Conservation (phyloP, 2,329 filamentous ascomycete species). For the Exutisphaerella laricina region DNA sequence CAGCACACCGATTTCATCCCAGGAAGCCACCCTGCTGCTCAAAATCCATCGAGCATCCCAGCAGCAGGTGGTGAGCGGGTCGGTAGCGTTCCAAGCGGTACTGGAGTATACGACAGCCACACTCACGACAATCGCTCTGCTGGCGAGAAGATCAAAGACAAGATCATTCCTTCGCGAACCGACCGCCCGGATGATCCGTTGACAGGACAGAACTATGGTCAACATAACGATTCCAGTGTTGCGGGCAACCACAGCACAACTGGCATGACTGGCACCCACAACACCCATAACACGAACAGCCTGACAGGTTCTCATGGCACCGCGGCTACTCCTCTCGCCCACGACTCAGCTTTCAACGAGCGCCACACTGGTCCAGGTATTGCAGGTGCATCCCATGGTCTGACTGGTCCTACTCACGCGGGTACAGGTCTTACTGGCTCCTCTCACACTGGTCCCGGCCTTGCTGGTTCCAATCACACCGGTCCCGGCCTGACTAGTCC, state of each 20-base stretch:
- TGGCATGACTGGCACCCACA: slow-evolving; percentile 6
- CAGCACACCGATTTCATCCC: slow-evolving; percentile 12
- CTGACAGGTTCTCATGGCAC: slow-evolving; percentile 7
- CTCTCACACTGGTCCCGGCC: slow-evolving; percentile 7
- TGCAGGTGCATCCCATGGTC: background rate
- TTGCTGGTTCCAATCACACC: slow-evolving; percentile 9
- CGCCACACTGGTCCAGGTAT: slow-evolving; percentile 12
- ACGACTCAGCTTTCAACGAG: slow-evolving; percentile 13
- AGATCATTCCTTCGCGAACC: background rate
- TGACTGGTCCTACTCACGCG: slow-evolving; percentile 6
- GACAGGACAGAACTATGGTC: slow-evolving; percentile 8
- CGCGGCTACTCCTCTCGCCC: slow-evolving; percentile 10
- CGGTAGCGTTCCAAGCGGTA: slow-evolving; percentile 14
- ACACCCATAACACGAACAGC: slow-evolving; percentile 9
- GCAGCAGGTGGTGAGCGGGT: slow-evolving; percentile 26
- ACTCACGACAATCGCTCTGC: slow-evolving; percentile 3
- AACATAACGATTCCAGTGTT: slow-evolving; percentile 7
- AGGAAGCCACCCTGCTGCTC: slow-evolving; percentile 14
- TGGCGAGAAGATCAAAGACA: slow-evolving; percentile 6
- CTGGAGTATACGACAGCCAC: slow-evolving; percentile 1
- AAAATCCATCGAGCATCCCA: slow-evolving; percentile 27
- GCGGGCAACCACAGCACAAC: slow-evolving; percentile 8
- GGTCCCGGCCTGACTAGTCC: slow-evolving; percentile 11
- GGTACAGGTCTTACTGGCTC: background rate
- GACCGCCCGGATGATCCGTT: slow-evolving; percentile 2